Conservation (phyloP, 2,329 filamentous ascomycete genomes). For the Fusarium solani-melongenae region DNA sequence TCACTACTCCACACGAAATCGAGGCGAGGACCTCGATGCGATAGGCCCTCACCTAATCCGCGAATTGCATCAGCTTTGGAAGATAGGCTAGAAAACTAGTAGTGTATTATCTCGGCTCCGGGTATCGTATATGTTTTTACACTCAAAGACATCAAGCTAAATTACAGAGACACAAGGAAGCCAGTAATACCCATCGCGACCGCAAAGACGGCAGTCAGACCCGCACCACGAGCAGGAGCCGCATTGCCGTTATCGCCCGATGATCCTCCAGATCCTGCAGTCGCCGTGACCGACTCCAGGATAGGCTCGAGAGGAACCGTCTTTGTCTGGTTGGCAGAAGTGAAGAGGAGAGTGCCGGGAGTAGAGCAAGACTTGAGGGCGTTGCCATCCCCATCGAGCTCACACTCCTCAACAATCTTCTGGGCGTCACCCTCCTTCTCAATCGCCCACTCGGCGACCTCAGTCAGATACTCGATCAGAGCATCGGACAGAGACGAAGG, state of each 20-base stretch:
- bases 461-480: neutral
- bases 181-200: neutral
- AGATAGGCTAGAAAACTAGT: neutral
- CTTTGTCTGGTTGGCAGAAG: neutral
- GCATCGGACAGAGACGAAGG: neutral
- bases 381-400: neutral
- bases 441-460: neutral
- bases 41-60: neutral
- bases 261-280: neutral
- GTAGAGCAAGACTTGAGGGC: neutral
- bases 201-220: neutral
- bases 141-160: neutral
- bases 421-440: neutral
- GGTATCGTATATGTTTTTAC: neutral
- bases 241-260: neutral
- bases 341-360: neutral
- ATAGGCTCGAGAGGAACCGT: neutral
- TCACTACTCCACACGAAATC: neutral
- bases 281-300: neutral
- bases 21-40: neutral
- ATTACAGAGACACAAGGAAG: neutral
- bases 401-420: neutral
- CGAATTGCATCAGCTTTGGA: neutral
- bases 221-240: neutral
- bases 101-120: neutral